Conservation (phyloP, 2,329 filamentous ascomycete genomes). For the Fusarium sp. region DNA sequence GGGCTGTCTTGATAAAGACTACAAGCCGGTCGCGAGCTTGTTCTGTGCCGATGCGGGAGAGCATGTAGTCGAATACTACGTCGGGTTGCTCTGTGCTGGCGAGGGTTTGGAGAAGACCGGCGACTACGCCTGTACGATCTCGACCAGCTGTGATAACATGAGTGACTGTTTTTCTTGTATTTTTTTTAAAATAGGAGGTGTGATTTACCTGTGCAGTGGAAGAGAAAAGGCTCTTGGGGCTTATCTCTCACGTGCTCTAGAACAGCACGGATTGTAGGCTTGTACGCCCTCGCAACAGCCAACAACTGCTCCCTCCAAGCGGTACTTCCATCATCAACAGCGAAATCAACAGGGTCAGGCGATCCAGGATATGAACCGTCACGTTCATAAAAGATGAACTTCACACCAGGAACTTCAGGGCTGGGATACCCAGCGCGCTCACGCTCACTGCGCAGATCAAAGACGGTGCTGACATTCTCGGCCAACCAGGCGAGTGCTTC, state of each 20-base stretch:
- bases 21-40: constrained; percentile 62
- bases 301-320: constrained; percentile 62
- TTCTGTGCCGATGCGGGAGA: constrained; percentile 66
- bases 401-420: constrained; percentile 57
- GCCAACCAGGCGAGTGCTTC: constrained; percentile 52
- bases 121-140: constrained; percentile 65
- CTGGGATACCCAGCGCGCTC: constrained; percentile 60
- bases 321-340: constrained; percentile 56
- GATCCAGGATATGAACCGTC: constrained; percentile 48
- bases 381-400: constrained; percentile 58
- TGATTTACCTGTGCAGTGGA: constrained; percentile 66
- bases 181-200: neutral
- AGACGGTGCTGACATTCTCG: constrained; percentile 57
- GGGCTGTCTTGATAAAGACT: constrained; percentile 54
- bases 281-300: constrained; percentile 58
- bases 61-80: constrained; percentile 63
- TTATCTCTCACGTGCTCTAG: constrained; percentile 62
- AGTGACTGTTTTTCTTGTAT: neutral
- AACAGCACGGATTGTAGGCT: constrained; percentile 56
- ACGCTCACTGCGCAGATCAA: constrained; percentile 61
- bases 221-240: constrained; percentile 58
- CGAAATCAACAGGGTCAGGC: constrained; percentile 56
- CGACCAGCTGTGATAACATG: constrained; percentile 57
- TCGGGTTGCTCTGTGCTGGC: constrained; percentile 58
- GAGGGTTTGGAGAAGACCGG: constrained; percentile 63